A percentile compares a stretch with the other conserved stretches of the same genome.
Evolutionary conservation across 352 stramenopile genomes (phyloP).

Genomic region (Phytopythium chamaehyphon): DNA sequence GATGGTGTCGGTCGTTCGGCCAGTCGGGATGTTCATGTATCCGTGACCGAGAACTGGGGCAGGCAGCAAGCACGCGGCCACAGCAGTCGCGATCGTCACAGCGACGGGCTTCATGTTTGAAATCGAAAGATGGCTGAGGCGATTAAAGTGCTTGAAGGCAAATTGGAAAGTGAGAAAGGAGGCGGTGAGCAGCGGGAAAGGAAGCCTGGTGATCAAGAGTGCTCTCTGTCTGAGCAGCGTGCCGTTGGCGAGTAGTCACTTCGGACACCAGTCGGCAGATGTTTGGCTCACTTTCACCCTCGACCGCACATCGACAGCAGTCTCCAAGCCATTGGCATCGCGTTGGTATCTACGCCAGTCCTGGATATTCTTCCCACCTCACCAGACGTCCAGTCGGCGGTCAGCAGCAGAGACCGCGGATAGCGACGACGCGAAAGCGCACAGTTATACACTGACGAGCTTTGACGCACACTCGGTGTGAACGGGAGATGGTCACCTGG

Average conservation of each 20-base stretch:
- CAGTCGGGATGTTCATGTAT: conserved; percentile 8
- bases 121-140: background rate
- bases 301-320: too few species aligned
- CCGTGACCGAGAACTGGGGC: conserved; percentile 2
- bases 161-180: conserved; percentile 4
- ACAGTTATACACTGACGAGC: background rate
- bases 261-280: too few species aligned
- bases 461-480: background rate
- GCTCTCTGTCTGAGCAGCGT: too few species aligned
- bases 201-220: background rate
- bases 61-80: conserved; percentile 1
- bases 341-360: too few species aligned
- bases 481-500: background rate
- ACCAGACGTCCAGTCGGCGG: too few species aligned
- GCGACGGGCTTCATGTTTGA: background rate
- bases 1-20: conserved; percentile 6
- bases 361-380: too few species aligned
- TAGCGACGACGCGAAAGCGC: background rate
- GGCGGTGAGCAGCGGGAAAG: background rate
- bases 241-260: too few species aligned
- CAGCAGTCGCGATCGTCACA: background rate
- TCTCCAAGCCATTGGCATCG: too few species aligned
- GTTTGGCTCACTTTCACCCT: too few species aligned
- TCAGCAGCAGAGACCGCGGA: background rate
- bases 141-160: background rate